Percentiles rank a stretch among this genome's conserved stretches.
Evolutionary conservation across 768 basidiomycete genomes (phyloP).

Genomic region (Boletus edulis): DNA sequence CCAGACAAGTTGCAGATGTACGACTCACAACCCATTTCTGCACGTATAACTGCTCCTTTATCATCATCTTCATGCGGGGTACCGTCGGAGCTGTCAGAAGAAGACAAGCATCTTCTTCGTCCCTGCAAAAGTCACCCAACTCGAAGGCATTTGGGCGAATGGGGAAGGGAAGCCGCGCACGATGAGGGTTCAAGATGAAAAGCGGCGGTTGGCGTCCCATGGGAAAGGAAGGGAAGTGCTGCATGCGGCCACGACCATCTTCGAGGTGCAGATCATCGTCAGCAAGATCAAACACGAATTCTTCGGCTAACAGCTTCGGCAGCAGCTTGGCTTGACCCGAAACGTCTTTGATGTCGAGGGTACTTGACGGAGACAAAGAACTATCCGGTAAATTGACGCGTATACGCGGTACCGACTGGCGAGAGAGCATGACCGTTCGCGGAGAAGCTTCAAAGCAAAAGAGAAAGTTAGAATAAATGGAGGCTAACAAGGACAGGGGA

Average conservation of each 20-base stretch:
- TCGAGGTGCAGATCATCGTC: conserved; percentile 7
- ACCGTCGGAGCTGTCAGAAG: conserved; percentile 32
- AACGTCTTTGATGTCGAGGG: conserved; percentile 28
- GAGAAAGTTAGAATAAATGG: conserved; percentile 3
- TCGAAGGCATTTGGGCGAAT: conserved; percentile 20
- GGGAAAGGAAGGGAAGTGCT: conserved; percentile 33
- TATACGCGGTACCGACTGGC: conserved; percentile 22
- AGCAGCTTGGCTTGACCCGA: conserved; percentile 9
- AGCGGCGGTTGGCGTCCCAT: conserved; percentile 22
- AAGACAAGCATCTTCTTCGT: conserved; percentile 12
- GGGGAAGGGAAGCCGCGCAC: conserved; percentile 23
- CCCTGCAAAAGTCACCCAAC: conserved; percentile 15
- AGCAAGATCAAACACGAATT: conserved; percentile 16
- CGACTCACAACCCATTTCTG: conserved; percentile 34
- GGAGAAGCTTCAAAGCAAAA: conserved; percentile 3
- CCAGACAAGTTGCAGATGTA: background rate
- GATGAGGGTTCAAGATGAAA: conserved; percentile 26
- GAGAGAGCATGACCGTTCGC: conserved; percentile 18
- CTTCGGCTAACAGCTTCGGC: conserved; percentile 23
- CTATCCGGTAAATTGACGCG: conserved; percentile 14
- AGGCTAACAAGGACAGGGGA: conserved; percentile 2
- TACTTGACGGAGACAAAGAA: conserved; percentile 20
- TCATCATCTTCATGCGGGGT: conserved; percentile 36
- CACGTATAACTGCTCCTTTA: conserved; percentile 35
- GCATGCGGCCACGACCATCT: conserved; percentile 10